Conservation (phyloP, 2,329 filamentous ascomycete genomes). For the Biscogniauxia marginata region DNA sequence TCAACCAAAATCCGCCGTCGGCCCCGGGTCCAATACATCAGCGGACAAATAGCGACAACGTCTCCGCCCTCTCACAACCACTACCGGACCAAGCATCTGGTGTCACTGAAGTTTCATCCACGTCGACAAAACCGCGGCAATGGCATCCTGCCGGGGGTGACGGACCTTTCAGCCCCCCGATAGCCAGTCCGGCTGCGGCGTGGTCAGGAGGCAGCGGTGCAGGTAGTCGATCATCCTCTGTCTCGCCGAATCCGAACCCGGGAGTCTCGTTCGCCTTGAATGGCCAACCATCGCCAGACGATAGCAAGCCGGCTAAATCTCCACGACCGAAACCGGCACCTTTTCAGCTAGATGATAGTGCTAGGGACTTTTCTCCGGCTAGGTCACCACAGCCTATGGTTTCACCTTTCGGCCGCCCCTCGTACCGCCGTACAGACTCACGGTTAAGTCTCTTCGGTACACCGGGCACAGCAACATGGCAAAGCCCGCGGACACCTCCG, state of each 20-base stretch:
- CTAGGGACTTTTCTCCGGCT: conserved; percentile 10
- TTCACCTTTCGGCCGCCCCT: conserved; percentile 13
- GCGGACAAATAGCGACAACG: conserved; percentile 11
- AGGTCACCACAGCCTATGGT: conserved; percentile 12
- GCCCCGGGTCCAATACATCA: conserved; percentile 3
- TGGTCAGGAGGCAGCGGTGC: conserved; percentile 11
- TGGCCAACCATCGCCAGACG: not conserved
- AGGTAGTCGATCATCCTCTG: conserved; percentile 4
- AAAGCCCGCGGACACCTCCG: conserved; percentile 19
- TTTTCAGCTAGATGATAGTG: conserved; percentile 20
- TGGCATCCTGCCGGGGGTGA: conserved; percentile 9
- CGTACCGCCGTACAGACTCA: conserved; percentile 17
- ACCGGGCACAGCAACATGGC: conserved; percentile 18
- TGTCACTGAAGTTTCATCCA: conserved; percentile 1
- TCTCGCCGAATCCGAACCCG: conserved; percentile 1
- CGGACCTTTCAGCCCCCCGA: not conserved
- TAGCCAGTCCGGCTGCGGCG: not conserved
- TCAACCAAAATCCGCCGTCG: conserved; percentile 4
- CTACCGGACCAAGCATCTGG: conserved; percentile 4
- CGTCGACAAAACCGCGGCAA: conserved; percentile 12
- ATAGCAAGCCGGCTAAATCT: conserved; percentile 3
- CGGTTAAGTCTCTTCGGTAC: conserved; percentile 17
- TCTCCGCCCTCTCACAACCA: conserved; percentile 12
- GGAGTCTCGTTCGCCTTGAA: not conserved
- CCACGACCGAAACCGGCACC: conserved; percentile 16